phyloP scores from a whole-genome alignment of 164 flowering plant genomes.

The Sedum album region DNA sequence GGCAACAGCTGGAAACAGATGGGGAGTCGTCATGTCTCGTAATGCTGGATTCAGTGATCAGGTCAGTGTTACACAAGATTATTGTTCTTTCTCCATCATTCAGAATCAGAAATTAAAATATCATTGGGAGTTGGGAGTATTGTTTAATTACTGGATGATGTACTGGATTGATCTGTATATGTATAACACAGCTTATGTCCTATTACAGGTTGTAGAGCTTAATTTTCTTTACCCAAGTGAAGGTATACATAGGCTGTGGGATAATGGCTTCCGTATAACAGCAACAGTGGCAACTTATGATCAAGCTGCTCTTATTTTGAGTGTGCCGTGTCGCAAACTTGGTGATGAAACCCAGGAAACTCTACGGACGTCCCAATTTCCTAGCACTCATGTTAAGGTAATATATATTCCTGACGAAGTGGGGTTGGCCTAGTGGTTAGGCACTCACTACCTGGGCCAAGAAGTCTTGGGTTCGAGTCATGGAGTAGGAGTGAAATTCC shows the following conservation, averaged over 20 bases:
- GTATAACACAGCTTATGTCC: not conserved
- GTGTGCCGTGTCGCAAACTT: conserved; percentile 66
- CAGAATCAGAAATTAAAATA: not conserved
- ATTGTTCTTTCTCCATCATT: no score
- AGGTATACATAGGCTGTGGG: conserved; percentile 89
- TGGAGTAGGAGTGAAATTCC: no score
- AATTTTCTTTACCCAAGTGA: conserved; percentile 90
- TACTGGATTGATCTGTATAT: not conserved
- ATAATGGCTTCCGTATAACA: conserved; percentile 69
- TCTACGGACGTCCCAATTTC: conserved; percentile 6
- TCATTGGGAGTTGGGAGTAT: not conserved
- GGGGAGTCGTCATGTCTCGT: no score
- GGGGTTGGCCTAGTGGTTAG: no score
- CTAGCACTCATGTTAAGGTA: conserved; percentile 26
- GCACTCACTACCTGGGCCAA: no score
- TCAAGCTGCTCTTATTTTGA: conserved; percentile 77
- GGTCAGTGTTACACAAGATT: conserved; percentile 25
- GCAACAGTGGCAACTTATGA: conserved; percentile 77
- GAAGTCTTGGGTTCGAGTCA: no score
- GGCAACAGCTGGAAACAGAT: no score
- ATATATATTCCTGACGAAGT: no score
- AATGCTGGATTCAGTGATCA: conserved; percentile 83
- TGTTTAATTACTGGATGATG: not conserved
- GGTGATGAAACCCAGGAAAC: conserved; percentile 84
- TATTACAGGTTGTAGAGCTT: conserved; percentile 85